Base-by-base conservation (phyloP, 768 basidiomycete species). In the Neoboletus brunneissimus region DNA sequence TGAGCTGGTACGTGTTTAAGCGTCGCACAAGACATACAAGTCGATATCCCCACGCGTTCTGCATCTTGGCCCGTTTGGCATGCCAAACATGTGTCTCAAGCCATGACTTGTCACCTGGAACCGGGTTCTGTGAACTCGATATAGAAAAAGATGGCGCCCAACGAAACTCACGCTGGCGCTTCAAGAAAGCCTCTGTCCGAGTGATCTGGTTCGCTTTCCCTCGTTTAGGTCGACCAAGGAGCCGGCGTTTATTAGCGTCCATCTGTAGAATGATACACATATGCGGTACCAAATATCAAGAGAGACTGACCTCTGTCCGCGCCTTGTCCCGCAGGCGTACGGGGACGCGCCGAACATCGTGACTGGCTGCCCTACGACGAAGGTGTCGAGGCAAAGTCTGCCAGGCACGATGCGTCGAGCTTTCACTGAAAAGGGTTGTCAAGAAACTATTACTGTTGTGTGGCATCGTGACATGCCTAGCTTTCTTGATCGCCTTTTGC, bases 31-130 rank as follows among this genome's bases (percentile, higher is more conserved):
- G 27, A 59, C 66, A n/a, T 50, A 92, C 94, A 52, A 99, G 76
- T 62, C 92, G 81, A 69, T 92, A 93, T 0, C 92, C 93, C 94
- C 94, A 98, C 71, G 91, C 79, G 59, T 86, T 87, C 62, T 87
- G 81, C 96, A 98, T 98, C 58, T 88, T 85, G 86, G 96, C 96
- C 7, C 97, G 84, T 72, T 98, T 98, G 1, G 94, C 91, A 64
- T 98, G 96, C 93, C 94, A 98, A 20, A 98, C 73, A 69, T 99
- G 97, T 6, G 94, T 96, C 68, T 96, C 93, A 0, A 99, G 83
- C 96, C 96, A 98, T 13, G 80, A 76, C 70, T 98, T 98, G 60
- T 90, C 81, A 31, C 78, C 95, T 97, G 60, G 2, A 41, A 48
- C 41, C 27, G 37, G 5, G 48, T 32, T 48, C 51, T 42, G 18